Conservation (phyloP, 2,329 filamentous ascomycete genomes). For the Stachybotrys elegans region DNA sequence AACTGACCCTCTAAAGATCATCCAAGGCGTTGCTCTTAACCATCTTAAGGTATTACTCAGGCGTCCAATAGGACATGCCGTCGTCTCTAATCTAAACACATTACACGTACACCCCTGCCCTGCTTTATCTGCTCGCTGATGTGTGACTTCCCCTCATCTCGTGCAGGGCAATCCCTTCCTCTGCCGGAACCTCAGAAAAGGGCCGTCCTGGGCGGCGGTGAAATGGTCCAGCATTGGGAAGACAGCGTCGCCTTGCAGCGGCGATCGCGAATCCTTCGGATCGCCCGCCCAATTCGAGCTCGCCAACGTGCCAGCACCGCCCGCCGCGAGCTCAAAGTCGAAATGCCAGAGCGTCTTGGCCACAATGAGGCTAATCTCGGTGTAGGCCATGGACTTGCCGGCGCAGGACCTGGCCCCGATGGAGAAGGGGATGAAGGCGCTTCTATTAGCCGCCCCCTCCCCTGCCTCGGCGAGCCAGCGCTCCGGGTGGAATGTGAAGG, state of each 20-base stretch:
- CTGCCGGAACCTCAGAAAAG: neutral
- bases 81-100: no score
- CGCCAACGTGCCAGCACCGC: neutral
- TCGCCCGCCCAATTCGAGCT: neutral
- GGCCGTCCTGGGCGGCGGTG: neutral
- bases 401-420: constrained; percentile 4
- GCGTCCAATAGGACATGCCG: no score
- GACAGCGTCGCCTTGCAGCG: neutral
- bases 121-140: no score
- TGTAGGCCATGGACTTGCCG: constrained; percentile 7
- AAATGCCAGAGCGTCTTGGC: constrained; percentile 6
- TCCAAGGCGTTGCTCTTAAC: no score
- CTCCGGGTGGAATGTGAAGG: constrained; percentile 4
- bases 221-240: neutral
- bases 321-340: neutral
- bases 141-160: no score
- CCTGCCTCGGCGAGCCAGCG: constrained; percentile 3
- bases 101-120: no score
- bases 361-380: constrained; percentile 3
- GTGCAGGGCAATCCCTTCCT: no score
- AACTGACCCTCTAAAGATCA: no score
- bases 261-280: neutral
- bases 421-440: constrained; percentile 5
- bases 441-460: neutral
- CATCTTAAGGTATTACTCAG: no score